Conservation (phyloP, 2,329 filamentous ascomycete genomes). For the Colletotrichum neosansevieriae region DNA sequence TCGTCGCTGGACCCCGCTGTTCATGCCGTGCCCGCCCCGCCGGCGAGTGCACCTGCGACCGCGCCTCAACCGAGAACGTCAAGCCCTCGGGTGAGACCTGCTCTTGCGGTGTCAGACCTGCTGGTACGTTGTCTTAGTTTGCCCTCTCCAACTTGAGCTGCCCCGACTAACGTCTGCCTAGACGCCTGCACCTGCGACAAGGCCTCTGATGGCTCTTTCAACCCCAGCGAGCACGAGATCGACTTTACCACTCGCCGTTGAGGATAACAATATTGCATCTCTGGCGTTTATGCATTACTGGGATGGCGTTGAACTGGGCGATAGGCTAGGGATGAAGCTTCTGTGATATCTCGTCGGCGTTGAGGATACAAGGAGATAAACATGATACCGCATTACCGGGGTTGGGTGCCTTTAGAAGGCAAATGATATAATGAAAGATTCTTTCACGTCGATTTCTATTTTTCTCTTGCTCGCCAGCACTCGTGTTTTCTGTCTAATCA, state of each 20-base stretch:
- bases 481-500: too few relatives aligned
- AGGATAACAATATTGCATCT: neutral
- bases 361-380: neutral
- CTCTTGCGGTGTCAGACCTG: conserved; percentile 80
- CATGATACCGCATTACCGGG: too few relatives aligned
- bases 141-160: neutral
- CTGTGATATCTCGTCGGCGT: neutral
- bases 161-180: conserved; percentile 45
- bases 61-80: conserved; percentile 77
- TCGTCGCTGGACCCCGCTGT: conserved; percentile 78
- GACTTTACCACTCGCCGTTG: conserved; percentile 80
- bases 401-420: too few relatives aligned
- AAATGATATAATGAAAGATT: too few relatives aligned
- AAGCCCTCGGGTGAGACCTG: conserved; percentile 72
- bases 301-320: conserved; percentile 6
- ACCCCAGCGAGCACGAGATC: conserved; percentile 75
- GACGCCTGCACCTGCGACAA: conserved; percentile 88
- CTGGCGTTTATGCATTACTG: conserved; percentile 4
- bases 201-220: conserved; percentile 69
- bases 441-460: too few relatives aligned
- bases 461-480: too few relatives aligned
- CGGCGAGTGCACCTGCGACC: conserved; percentile 84
- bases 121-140: conserved; percentile 63
- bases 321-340: neutral
- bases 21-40: conserved; percentile 86